Percentiles rank a stretch among this genome's conserved stretches.
Conservation (phyloP, 2,329 filamentous ascomycete species). For the Colletotrichum nymphaeae region DNA sequence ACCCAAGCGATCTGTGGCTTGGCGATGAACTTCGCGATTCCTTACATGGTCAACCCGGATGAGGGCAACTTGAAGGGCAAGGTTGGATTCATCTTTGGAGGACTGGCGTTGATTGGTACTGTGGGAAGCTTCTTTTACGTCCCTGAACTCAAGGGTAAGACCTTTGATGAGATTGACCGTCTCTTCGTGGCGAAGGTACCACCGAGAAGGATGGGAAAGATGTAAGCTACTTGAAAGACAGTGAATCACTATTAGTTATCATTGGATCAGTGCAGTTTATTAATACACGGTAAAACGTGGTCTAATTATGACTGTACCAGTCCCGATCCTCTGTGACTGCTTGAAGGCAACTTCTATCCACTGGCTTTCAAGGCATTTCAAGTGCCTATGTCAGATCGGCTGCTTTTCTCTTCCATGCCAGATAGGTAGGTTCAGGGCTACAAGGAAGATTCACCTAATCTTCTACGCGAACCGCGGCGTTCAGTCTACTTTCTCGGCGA, state of each 20-base stretch:
- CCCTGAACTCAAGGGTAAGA: conserved; percentile 40
- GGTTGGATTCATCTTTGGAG: conserved; percentile 40
- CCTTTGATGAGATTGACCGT: conserved; percentile 41
- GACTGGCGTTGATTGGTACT: conserved; percentile 35
- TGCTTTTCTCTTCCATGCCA: not conserved
- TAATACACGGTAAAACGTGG: no score
- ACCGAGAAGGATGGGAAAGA: conserved; percentile 10
- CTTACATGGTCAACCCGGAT: conserved; percentile 40
- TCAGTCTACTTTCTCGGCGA: not conserved
- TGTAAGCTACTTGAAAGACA: not conserved
- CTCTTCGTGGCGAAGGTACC: conserved; percentile 41
- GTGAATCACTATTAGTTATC: no score
- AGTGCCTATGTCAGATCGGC: not conserved
- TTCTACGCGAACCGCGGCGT: not conserved
- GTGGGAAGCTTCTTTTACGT: conserved; percentile 38
- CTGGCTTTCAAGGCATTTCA: not conserved
- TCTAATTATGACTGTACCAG: no score
- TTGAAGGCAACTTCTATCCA: not conserved
- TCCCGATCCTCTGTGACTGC: rapidly evolving
- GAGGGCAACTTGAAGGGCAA: conserved; percentile 48
- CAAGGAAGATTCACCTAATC: not conserved
- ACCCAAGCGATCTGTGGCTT: conserved; percentile 52
- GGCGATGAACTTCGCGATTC: conserved; percentile 42
- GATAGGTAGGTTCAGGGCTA: not conserved
- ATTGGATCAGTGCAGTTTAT: no score